Evolutionary conservation across 2,329 filamentous ascomycete species (phyloP), one percentile per base, ranked within the genome.

Genomic region (Cytospora schulzeri): DNA sequence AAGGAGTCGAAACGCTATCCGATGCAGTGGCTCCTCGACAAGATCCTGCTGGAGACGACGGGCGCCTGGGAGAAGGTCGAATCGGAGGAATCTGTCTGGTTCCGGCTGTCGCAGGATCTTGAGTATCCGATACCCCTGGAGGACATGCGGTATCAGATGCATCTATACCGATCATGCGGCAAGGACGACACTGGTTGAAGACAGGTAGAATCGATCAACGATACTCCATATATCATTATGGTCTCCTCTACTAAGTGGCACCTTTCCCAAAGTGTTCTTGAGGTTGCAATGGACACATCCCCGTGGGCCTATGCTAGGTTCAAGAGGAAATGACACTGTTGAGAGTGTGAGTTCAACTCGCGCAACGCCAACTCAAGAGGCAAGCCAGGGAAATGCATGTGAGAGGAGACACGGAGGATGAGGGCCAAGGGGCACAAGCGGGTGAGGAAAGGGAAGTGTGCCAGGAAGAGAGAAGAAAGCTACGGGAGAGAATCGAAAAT

Each of bases 141-240:
- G 79, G 92, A 97, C 74, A 97, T 97, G 93, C 87, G 93, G 55
- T 97, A 94, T 76, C 94, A 98, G 76, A 82, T 97, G 70, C 93
- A 97, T 79, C 74, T 97, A 19, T 98, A 97, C 69, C 78, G 79
- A 29, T 75, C 74, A 50, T 66, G 8, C 22, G n/a, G 45, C 14
- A 2, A n/a, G 12, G 48, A 38, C 22, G 19, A 50, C 8, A 22
- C 17, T 17, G 45, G n/a, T 11, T 54, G 31, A 54, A 12, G 15
- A 31, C 5, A n/a, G 52, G 2, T 5, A 19, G 7, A 9, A n/a
- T 3, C 4, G n/a, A n/a, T 19, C 15, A 7, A 38, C 15, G 35
- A 3, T 19, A 41, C 38, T 19, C 19, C 19, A 41, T n/a, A 3
- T 41, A 41, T n/a, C 38, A 17, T 41, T 17, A 9, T n/a, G 19